Base-by-base conservation (phyloP, 2,329 filamentous ascomycete species). In the Diaporthe sp. region DNA sequence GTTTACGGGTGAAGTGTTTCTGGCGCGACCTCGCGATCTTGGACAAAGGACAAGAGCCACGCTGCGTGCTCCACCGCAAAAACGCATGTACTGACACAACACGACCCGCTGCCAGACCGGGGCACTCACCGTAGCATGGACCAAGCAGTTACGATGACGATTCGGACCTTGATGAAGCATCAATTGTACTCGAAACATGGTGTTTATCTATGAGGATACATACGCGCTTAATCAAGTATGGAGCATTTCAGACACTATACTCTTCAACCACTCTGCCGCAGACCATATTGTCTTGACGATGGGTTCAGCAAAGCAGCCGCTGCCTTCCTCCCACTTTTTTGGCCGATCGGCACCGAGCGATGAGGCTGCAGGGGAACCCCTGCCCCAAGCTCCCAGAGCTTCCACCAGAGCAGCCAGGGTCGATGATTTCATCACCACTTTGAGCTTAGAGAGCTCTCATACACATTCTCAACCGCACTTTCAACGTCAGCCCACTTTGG, bases 341-440 rank as follows among this genome's bases (percentile, higher is more conserved):
- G 49, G 65, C 65, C 49, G 65, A 70, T 70, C 65, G 65, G 65
- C 65, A 70, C 65, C 65, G 65, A 55, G 34, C n/a, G 15, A 37
- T 25, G 47, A 31, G 5, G 31, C 17, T 55, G 34, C 65, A 70
- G 13, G 65, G 65, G 65, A 1, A n/a, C 65, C 65, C 65, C 65
- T 70, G 65, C 34, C 65, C 34, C 13, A 34, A 73, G 47, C 58
- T 61, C 53, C 68, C 1, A 47, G 28, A 65, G 71, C 58, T 58
- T 22, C 57, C 58, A 60, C 34, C 34, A n/a, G 44, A 7, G 42
- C 28, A 31, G 49, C 34, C 60, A 60, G 78, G 77, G 71, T 72
- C 71, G 13, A 72, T 68, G 72, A 77, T 70, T 76, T 78, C 77
- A 74, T 70, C 76, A 65, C 65, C 65, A 70, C 58, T 42, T 39